phyloP scores from a whole-genome alignment of 2,329 filamentous ascomycete genomes.

The Rhynchosporium secalis region DNA sequence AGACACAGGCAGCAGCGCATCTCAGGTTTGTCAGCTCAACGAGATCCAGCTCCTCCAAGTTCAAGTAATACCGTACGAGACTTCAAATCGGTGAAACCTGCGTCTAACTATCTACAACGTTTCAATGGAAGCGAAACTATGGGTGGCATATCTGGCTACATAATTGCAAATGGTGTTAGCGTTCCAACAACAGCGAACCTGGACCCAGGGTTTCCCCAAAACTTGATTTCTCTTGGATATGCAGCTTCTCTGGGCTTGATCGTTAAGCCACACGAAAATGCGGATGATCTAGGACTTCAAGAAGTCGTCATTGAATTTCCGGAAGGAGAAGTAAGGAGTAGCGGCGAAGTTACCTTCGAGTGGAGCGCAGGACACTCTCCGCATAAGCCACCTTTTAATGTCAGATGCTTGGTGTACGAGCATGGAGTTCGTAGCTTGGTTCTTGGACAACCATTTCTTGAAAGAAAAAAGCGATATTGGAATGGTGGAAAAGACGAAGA shows the following conservation, averaged over 20 bases:
- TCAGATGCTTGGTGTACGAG: background rate
- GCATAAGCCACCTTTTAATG: background rate
- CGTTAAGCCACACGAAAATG: background rate
- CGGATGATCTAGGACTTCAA: background rate
- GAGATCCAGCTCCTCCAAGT: background rate
- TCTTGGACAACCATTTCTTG: background rate
- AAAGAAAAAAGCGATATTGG: background rate
- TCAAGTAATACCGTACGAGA: background rate
- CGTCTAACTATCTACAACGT: background rate
- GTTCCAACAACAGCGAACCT: background rate
- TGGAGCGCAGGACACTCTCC: background rate
- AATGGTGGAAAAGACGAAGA: background rate
- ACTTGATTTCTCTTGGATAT: background rate
- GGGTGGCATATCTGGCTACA: background rate
- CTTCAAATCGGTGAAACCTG: background rate
- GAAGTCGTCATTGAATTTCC: background rate
- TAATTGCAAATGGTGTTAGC: background rate
- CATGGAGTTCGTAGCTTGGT: background rate
- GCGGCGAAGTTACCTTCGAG: background rate
- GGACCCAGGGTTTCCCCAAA: background rate
- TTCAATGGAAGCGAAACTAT: background rate
- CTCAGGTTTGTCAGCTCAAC: background rate
- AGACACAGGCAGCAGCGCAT: background rate
- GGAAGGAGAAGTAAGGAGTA: background rate
- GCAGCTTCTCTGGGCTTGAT: background rate